These are phyloP conservation scores for Rosa rugosa DNA, from an alignment of 306 rosid genomes.

Conservation along the genomic window DNA sequence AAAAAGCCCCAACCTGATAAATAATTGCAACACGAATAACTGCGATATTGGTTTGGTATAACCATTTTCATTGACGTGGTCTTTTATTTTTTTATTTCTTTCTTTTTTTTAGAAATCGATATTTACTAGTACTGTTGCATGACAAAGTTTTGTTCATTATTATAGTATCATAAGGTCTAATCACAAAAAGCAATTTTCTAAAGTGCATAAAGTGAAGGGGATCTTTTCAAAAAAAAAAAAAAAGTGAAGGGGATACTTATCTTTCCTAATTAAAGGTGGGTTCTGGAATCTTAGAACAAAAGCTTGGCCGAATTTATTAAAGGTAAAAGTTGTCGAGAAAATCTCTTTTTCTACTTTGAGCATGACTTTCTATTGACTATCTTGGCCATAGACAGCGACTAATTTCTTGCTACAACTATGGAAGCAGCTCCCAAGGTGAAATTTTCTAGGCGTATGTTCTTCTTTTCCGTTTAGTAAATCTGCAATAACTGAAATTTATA, in stretches of 20 bases:
- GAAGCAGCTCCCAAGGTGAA: not conserved
- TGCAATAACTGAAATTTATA: not conserved
- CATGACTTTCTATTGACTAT: not conserved
- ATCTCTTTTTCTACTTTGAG: not conserved
- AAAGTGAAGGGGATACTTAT: conserved; percentile 39
- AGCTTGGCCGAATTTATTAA: conserved; percentile 22
- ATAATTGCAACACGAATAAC: no score
- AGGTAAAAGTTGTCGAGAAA: conserved; percentile 14
- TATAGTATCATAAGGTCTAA: conserved; percentile 37
- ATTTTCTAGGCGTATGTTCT: not conserved
- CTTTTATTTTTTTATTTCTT: no score
- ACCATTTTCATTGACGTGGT: no score
- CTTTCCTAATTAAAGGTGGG: conserved; percentile 45
- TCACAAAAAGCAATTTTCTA: conserved; percentile 40
- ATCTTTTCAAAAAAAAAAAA: no score
- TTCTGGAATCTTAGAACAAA: conserved; percentile 45
- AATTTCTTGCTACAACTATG: not conserved
- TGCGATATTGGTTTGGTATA: no score
- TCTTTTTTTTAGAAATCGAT: no score
- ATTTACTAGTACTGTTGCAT: not conserved
- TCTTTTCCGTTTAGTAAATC: not conserved
- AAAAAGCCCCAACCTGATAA: no score
- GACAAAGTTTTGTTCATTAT: conserved; percentile 23
- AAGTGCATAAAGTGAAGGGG: conserved; percentile 45
- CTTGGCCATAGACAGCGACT: conserved; percentile 6